These are phyloP conservation scores for Fonsecaea pedrosoi DNA, from an alignment of 2,329 filamentous ascomycete species.

Conservation along the genomic window DNA sequence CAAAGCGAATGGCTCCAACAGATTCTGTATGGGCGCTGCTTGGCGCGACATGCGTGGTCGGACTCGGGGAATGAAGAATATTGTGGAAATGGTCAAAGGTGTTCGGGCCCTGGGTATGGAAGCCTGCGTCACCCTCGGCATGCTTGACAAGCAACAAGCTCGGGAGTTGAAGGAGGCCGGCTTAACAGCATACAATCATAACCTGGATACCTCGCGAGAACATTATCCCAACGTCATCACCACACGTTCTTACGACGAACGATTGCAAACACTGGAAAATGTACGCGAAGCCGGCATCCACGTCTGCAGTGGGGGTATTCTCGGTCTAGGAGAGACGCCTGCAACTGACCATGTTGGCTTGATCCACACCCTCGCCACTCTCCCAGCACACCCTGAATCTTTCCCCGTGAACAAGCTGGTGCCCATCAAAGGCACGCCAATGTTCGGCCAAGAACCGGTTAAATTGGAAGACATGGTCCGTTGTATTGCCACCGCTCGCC, in stretches of 20 bases:
- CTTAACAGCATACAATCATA: constrained; percentile 92
- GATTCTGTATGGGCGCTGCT: constrained; percentile 94
- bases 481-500: constrained; percentile 81
- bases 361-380: constrained; percentile 79
- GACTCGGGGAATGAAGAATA: constrained; percentile 80
- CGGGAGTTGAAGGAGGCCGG: constrained; percentile 82
- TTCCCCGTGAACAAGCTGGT: constrained; percentile 92
- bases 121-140: constrained; percentile 89
- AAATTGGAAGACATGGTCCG: constrained; percentile 79
- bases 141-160: constrained; percentile 84
- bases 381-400: constrained; percentile 83
- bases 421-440: constrained; percentile 85
- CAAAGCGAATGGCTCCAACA: constrained; percentile 81
- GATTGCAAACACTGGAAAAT: constrained; percentile 76
- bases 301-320: constrained; percentile 87
- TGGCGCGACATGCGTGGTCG: constrained; percentile 94
- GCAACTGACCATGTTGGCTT: constrained; percentile 80
- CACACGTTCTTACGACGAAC: constrained; percentile 85
- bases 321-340: constrained; percentile 78
- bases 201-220: constrained; percentile 87
- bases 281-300: constrained; percentile 87
- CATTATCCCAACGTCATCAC: constrained; percentile 84
- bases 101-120: constrained; percentile 86
- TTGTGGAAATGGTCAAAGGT: constrained; percentile 83
- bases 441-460: constrained; percentile 75